These are phyloP conservation scores for Chrysophaeum taylorii DNA, from an alignment of 352 stramenopile species.

Conservation along the genomic window DNA sequence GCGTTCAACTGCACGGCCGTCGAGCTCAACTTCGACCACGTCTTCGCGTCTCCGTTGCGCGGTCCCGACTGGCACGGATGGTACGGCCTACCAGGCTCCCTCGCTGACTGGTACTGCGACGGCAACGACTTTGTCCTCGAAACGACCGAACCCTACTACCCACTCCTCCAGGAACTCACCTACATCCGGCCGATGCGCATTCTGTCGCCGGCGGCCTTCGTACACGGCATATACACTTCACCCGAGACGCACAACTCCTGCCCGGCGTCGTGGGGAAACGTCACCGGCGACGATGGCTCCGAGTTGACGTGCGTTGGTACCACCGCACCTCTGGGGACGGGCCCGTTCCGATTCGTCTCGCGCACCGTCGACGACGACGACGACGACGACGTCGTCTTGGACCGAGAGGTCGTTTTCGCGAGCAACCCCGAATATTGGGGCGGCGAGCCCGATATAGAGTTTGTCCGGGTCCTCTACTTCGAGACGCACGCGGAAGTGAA, in stretches of 20 bases:
- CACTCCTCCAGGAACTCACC: slow-evolving; percentile 42
- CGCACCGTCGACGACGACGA: neutral
- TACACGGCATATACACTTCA: slow-evolving; percentile 23
- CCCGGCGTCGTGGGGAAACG: slow-evolving; percentile 7
- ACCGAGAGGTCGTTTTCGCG: neutral
- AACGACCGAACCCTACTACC: slow-evolving; percentile 31
- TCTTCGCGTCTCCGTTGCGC: slow-evolving; percentile 29
- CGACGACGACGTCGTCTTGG: neutral
- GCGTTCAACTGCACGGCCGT: slow-evolving; percentile 37
- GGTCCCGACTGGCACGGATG: slow-evolving; percentile 29
- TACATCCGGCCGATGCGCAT: slow-evolving; percentile 41
- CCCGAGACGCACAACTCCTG: slow-evolving; percentile 29
- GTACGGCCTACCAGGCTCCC: slow-evolving; percentile 28
- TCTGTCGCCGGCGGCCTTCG: slow-evolving; percentile 27
- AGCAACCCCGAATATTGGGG: slow-evolving; percentile 10
- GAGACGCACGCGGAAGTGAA: slow-evolving; percentile 25
- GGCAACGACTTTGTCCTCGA: slow-evolving; percentile 34
- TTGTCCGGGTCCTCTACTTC: slow-evolving; percentile 26
- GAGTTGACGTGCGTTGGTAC: slow-evolving; percentile 9
- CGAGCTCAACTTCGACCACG: slow-evolving; percentile 50
- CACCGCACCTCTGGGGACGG: slow-evolving; percentile 12
- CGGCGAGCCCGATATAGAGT: slow-evolving; percentile 1
- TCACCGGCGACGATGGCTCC: neutral
- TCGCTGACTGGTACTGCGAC: slow-evolving; percentile 32
- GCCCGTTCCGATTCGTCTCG: slow-evolving; percentile 17